Evolutionary conservation across 208 protist genomes (phyloP).

Genomic region (Acanthamoeba healyi): DNA sequence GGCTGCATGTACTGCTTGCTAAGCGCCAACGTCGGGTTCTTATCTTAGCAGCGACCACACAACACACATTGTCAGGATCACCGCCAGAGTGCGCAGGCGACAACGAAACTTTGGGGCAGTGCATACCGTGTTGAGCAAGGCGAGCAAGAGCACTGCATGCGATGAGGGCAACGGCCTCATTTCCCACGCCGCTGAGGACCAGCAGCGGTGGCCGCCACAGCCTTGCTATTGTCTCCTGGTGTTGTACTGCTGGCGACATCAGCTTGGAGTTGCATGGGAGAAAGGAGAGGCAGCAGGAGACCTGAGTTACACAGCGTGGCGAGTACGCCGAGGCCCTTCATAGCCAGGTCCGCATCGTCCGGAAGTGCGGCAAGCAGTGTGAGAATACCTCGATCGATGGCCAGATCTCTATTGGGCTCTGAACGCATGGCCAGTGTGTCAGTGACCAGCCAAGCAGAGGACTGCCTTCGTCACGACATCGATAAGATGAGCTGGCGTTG

Average conservation of each 20-base stretch:
- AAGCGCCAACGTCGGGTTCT: neutral
- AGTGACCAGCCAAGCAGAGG: neutral
- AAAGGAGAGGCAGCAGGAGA: too few relatives aligned
- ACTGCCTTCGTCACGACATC: too few relatives aligned
- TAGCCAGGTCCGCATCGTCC: neutral
- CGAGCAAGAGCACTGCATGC: constrained; percentile 25
- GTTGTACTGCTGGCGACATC: neutral
- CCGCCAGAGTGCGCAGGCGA: neutral
- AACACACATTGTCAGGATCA: too few relatives aligned
- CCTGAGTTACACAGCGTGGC: neutral
- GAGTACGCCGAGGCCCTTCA: neutral
- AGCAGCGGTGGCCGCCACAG: neutral
- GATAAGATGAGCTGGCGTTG: neutral
- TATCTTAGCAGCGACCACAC: too few relatives aligned
- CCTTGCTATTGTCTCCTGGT: constrained; percentile 1
- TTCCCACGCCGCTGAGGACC: neutral
- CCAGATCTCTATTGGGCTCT: constrained; percentile 6
- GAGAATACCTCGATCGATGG: constrained; percentile 9
- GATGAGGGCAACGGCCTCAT: neutral
- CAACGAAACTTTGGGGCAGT: neutral
- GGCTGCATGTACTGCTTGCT: neutral
- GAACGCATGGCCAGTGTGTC: neutral
- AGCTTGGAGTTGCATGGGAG: too few relatives aligned
- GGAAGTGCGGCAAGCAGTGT: neutral
- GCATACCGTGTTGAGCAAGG: neutral